phyloP scores from a whole-genome alignment of 1,139 yeast genomes.

The Taphrina pruni region DNA sequence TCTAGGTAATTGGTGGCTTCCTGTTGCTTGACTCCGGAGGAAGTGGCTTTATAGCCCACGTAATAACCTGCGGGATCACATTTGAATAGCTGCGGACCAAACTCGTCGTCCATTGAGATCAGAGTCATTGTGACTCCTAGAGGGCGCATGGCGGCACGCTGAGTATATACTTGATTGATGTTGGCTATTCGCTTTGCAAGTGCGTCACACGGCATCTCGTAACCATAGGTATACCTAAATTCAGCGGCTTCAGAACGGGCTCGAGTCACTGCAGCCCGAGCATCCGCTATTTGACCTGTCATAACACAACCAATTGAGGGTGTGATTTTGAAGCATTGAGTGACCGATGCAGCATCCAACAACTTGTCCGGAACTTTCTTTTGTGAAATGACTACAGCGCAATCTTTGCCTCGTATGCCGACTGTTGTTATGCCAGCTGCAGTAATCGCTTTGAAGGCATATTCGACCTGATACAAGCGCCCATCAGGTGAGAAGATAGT shows the following conservation, averaged over 20 bases:
- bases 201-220: constrained; percentile 95
- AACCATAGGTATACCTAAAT: constrained; percentile 90
- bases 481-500: constrained; percentile 99
- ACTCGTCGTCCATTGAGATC: constrained; percentile 82
- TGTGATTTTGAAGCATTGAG: constrained; percentile 40
- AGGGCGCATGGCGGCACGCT: constrained; percentile 99
- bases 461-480: constrained; percentile 87
- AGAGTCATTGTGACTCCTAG: constrained; percentile 66
- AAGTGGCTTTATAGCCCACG: constrained; percentile 87
- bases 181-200: constrained; percentile 95
- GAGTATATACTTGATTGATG: constrained; percentile 91
- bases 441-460: constrained; percentile 96
- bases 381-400: constrained; percentile 89
- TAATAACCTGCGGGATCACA: constrained; percentile 98
- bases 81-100: constrained; percentile 89
- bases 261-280: constrained; percentile 84
- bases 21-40: constrained; percentile 97
- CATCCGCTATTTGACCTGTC: constrained; percentile 84
- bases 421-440: constrained; percentile 87
- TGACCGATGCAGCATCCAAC: constrained; percentile 40
- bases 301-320: constrained; percentile 82
- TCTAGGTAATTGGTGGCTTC: constrained; percentile 91
- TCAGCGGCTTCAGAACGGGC: constrained; percentile 95
- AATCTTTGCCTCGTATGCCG: constrained; percentile 84
- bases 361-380: constrained; percentile 74